Conservation (phyloP, 2,329 filamentous ascomycete species). For the Fusarium xylarioides region DNA sequence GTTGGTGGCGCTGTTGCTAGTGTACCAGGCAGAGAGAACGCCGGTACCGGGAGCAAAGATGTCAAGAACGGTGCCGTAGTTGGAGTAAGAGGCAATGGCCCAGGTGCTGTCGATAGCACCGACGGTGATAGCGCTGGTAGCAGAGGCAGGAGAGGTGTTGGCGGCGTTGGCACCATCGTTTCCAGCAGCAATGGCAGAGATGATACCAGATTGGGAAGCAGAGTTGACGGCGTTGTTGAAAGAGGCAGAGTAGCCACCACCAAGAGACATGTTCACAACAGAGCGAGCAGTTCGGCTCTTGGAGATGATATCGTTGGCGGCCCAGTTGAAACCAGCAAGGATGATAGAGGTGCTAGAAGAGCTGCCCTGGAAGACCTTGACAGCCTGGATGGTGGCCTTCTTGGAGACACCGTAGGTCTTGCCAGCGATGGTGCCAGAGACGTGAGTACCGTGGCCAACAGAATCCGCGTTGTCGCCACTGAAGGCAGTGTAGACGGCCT, state of each 20-base stretch:
- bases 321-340: slow-evolving; percentile 52
- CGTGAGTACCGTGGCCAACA: slow-evolving; percentile 55
- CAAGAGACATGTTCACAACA: slow-evolving; percentile 66
- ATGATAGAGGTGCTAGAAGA: slow-evolving; percentile 44
- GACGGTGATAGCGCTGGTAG: slow-evolving; percentile 46
- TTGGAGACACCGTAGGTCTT: slow-evolving; percentile 54
- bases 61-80: slow-evolving; percentile 59
- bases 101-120: slow-evolving; percentile 51
- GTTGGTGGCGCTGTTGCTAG: slow-evolving; percentile 53
- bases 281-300: slow-evolving; percentile 52
- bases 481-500: slow-evolving; percentile 39
- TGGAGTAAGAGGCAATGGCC: slow-evolving; percentile 57
- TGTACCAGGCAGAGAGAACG: slow-evolving; percentile 60
- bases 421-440: slow-evolving; percentile 49
- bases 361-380: slow-evolving; percentile 55
- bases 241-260: slow-evolving; percentile 54
- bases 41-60: slow-evolving; percentile 60
- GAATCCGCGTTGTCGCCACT: slow-evolving; percentile 41
- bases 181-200: slow-evolving; percentile 64
- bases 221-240: slow-evolving; percentile 60
- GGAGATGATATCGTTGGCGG: slow-evolving; percentile 55
- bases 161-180: slow-evolving; percentile 52
- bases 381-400: slow-evolving; percentile 53
- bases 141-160: slow-evolving; percentile 46
- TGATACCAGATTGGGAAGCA: slow-evolving; percentile 57